A percentile compares a stretch with the other conserved stretches of the same genome.
Conservation (phyloP, 1,284 basidiomycete species). For the Xerocomus minutiporus region DNA sequence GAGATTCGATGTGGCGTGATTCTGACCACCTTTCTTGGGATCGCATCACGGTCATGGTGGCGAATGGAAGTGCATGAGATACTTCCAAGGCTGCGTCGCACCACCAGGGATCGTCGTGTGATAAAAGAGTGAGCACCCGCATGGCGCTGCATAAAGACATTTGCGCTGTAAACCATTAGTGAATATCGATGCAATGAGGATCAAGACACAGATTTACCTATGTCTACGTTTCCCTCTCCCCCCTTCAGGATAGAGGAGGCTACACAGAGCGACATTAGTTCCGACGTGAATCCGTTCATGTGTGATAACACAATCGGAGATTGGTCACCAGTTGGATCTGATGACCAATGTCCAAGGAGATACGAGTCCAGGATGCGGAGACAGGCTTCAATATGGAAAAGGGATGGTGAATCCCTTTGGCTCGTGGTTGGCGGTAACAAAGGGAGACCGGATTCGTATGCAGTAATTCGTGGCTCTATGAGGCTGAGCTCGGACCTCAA, state of each 20-base stretch:
- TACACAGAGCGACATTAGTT: slow-evolving; percentile 47
- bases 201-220: slow-evolving; percentile 13
- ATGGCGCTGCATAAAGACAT: slow-evolving; percentile 54
- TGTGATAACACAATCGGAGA: slow-evolving; percentile 11
- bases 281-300: slow-evolving; percentile 39
- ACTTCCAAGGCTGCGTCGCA: slow-evolving; percentile 44
- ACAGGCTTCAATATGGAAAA: slow-evolving; percentile 51
- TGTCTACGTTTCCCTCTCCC: slow-evolving; percentile 4
- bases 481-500: slow-evolving; percentile 38
- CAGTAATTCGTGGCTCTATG: slow-evolving; percentile 37
- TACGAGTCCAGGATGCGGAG: slow-evolving; percentile 59
- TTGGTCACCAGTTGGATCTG: slow-evolving; percentile 17
- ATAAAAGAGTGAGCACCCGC: slow-evolving; percentile 64
- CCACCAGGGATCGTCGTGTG: slow-evolving; percentile 57
- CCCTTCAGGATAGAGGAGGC: slow-evolving; percentile 34
- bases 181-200: not conserved
- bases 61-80: slow-evolving; percentile 41
- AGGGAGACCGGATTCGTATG: slow-evolving; percentile 41
- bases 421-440: slow-evolving; percentile 25
- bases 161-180: slow-evolving; percentile 28
- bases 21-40: slow-evolving; percentile 31
- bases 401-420: slow-evolving; percentile 33
- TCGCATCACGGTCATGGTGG: slow-evolving; percentile 43
- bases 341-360: slow-evolving; percentile 53
- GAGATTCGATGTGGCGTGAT: slow-evolving; percentile 7